Evolutionary conservation across 345 rosid genomes (phyloP).

Genomic region (Tarenaya hassleriana): DNA sequence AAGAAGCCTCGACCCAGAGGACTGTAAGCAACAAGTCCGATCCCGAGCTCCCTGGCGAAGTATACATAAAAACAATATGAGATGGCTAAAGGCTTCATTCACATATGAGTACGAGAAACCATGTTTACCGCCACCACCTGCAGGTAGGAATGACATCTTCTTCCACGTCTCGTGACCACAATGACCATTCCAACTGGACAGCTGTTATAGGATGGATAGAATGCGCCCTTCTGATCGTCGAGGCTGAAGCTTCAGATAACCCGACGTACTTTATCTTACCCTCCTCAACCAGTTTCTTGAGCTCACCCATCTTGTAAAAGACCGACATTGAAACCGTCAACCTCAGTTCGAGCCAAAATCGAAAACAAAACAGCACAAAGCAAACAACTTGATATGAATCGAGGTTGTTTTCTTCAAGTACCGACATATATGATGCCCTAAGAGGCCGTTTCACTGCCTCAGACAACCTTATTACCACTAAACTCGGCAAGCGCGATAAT

Average conservation of each 20-base stretch:
- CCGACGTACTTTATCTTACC: constrained; percentile 71
- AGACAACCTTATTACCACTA: constrained; percentile 1
- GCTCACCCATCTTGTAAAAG: constrained; percentile 37
- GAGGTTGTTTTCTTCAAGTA: too few species aligned
- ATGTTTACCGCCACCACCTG: constrained; percentile 7
- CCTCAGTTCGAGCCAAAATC: neutral
- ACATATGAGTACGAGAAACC: neutral
- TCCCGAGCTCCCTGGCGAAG: constrained; percentile 58
- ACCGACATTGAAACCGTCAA: too few species aligned
- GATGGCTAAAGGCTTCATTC: too few species aligned
- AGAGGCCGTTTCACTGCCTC: neutral
- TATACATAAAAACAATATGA: neutral
- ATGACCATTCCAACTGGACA: constrained; percentile 71
- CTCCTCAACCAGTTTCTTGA: constrained; percentile 68
- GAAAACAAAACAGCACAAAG: too few species aligned
- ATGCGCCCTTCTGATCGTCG: constrained; percentile 76
- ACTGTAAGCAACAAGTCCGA: constrained; percentile 66
- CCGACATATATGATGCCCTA: too few species aligned
- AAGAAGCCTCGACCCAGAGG: constrained; percentile 68
- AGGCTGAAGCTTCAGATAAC: constrained; percentile 70
- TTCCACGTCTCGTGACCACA: constrained; percentile 79
- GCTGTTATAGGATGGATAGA: constrained; percentile 71
- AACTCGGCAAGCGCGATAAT: too few species aligned
- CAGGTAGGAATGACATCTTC: constrained; percentile 45
- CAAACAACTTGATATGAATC: too few species aligned